These are phyloP conservation scores for Clavispora vitiphila DNA, from an alignment of 805 yeast species.

Conservation along the genomic window DNA sequence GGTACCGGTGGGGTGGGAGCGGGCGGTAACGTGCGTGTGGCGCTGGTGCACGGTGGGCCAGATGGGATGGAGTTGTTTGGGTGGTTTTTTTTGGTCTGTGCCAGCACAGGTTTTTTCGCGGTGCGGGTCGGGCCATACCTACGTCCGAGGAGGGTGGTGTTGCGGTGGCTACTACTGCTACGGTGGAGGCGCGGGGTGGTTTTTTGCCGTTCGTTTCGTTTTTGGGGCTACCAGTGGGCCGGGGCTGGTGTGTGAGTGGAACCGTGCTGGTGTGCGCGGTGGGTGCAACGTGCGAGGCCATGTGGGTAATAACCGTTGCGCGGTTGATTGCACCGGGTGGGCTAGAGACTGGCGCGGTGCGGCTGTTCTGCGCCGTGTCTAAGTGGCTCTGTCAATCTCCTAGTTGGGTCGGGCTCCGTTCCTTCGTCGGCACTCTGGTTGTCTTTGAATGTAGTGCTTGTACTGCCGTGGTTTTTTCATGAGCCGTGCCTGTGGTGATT, in stretches of 20 bases:
- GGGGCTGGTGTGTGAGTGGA: too few species aligned
- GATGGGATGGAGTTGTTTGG: background rate
- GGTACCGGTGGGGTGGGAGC: background rate
- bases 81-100: background rate
- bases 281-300: background rate
- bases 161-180: too few species aligned
- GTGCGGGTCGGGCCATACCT: too few species aligned
- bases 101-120: background rate
- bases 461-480: too few species aligned
- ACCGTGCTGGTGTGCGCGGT: background rate
- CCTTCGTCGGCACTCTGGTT: too few species aligned
- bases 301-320: background rate
- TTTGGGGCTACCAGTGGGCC: too few species aligned
- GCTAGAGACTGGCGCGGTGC: background rate
- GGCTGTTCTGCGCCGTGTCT: too few species aligned
- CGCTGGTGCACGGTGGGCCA: background rate
- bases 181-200: background rate
- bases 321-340: too few species aligned
- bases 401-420: background rate
- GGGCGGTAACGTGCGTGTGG: background rate
- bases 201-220: background rate
- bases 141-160: background rate
- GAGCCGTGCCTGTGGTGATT: too few species aligned
- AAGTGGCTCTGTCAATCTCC: too few species aligned
- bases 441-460: too few species aligned